Evolutionary conservation across 306 rosid genomes (phyloP).

Genomic region (Ormosia emarginata): DNA sequence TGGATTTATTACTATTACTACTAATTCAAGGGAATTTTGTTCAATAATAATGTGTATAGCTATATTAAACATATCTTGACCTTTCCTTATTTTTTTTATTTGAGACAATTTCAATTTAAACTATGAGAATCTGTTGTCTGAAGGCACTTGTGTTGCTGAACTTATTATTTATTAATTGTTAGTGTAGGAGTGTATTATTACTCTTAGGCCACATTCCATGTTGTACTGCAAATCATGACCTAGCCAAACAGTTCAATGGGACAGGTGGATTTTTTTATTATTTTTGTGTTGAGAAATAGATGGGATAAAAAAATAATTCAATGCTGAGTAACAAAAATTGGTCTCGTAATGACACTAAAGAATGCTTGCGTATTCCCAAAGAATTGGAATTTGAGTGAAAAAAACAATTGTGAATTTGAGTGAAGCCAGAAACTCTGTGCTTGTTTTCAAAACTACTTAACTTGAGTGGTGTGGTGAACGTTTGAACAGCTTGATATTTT

Average conservation of each 20-base stretch:
- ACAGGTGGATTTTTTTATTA: neutral
- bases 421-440: neutral
- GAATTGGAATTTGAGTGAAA: neutral
- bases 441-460: neutral
- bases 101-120: conserved; percentile 4
- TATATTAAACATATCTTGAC: neutral
- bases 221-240: neutral
- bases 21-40: too few species aligned
- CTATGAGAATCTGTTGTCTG: neutral
- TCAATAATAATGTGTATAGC: too few species aligned
- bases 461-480: neutral
- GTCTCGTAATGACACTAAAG: neutral
- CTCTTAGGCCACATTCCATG: neutral
- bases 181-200: neutral
- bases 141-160: neutral
- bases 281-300: neutral
- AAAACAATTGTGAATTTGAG: neutral
- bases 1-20: too few species aligned
- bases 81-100: neutral
- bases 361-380: too few species aligned
- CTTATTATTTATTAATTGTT: too few species aligned
- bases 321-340: neutral
- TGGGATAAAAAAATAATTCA: neutral
- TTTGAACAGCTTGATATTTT: too few species aligned
- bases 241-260: neutral